phyloP scores from a whole-genome alignment of 2,329 filamentous ascomycete genomes.

The Domatiomyces catenatus region DNA sequence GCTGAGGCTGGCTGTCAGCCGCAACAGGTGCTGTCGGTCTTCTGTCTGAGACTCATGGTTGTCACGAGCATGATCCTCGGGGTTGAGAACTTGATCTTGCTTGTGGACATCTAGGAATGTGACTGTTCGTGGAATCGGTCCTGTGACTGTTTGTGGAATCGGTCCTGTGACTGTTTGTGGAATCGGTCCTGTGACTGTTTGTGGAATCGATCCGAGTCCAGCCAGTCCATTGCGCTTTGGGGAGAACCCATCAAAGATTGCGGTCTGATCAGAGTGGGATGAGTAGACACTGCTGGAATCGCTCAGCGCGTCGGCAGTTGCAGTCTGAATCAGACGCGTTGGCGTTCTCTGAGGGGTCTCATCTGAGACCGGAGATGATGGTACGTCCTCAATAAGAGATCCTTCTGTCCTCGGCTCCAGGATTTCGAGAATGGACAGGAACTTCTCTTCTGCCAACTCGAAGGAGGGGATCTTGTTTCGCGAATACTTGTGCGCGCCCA shows the following conservation, averaged over 20 bases:
- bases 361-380: not conserved
- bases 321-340: not conserved
- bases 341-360: not conserved
- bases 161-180: not conserved
- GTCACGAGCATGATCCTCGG: not conserved
- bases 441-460: slow-evolving; percentile 11
- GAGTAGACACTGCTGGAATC: not conserved
- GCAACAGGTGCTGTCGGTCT: not conserved
- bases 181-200: too few species aligned
- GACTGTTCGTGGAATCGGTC: not conserved
- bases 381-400: not conserved
- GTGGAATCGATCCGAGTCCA: not conserved
- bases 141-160: not conserved
- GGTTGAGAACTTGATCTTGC: not conserved
- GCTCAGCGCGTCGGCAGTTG: not conserved
- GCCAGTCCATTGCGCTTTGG: not conserved
- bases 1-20: slow-evolving; percentile 11
- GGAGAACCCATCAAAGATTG: not conserved
- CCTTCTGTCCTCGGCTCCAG: slow-evolving; percentile 1
- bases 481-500: slow-evolving; percentile 15
- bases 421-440: slow-evolving; percentile 7
- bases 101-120: not conserved
- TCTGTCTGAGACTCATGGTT: not conserved
- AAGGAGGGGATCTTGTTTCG: slow-evolving; percentile 12
- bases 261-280: not conserved